Evolutionary conservation across 73 alveolate species (phyloP), one percentile per base, ranked within the genome.

Genomic region (Tetrahymena borealis): DNA sequence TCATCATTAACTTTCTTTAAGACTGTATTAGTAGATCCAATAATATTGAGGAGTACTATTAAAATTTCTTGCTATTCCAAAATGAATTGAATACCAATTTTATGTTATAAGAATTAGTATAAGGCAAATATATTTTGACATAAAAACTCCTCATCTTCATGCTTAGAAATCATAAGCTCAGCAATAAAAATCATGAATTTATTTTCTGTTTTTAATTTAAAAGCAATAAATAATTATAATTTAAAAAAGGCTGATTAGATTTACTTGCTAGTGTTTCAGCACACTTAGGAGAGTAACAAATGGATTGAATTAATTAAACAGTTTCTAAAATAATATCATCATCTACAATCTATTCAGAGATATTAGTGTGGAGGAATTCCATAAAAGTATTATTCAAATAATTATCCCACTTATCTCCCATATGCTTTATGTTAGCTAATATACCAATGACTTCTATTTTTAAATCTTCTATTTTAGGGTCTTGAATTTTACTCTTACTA

Each of bases 91-190:
- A 93, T 60, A 95, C 96, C 92, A 93, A 94, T 95, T 90, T 97
- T 94, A 90, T 93, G 96, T 94, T 94, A 91, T 39, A 97, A 91
- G 91, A 97, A 94, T 93, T 96, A 95, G 91, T 95, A 94, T 91
- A 97, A 94, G 9, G 98, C 94, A 90, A 42, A 94, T 78, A 97
- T 90, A 92, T 95, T 95, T 85, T 97, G 96, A 43, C 92, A 95
- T 16, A 97, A 97, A 98, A 97, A 96, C 85, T 97, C 99, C 91
- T 97, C 99, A 92, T 97, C 99, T 91, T 97, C 99, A 90, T 95
- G 97, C 94, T 97, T 97, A 39, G 96, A 98, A 13, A 94, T 94
- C 31, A 95, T 95, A 16, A 97, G 96, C 33, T 94, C 95, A 37
- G 97, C 94, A 33, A 96, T 96, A 92, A 94, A 93, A 42, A 96